These are phyloP conservation scores for Ustilago nuda DNA, from an alignment of 1,284 basidiomycete genomes.

Conservation along the genomic window DNA sequence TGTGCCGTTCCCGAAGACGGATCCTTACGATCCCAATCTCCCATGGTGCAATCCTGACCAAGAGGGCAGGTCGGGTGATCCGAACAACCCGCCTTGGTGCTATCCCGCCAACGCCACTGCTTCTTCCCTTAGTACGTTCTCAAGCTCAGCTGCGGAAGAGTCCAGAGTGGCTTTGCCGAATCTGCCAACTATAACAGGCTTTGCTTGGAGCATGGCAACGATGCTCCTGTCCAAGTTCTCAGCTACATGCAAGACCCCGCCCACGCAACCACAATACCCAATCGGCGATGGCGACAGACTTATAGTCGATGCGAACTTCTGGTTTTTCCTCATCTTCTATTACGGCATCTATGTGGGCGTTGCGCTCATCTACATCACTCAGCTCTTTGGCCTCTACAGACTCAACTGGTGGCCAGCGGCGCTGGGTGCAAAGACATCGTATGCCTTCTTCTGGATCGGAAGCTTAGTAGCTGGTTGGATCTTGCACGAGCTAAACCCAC, in stretches of 20 bases:
- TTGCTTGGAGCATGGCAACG: constrained; percentile 21
- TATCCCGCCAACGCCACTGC: constrained; percentile 32
- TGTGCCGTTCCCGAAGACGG: constrained; percentile 73
- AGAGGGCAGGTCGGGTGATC: constrained; percentile 36
- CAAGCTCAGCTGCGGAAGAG: background rate
- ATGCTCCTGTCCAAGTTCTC: constrained; percentile 22
- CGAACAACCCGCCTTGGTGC: constrained; percentile 51
- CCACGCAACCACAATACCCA: constrained; percentile 2
- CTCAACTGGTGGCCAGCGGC: constrained; percentile 71
- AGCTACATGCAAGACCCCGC: background rate
- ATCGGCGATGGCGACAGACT: constrained; percentile 37
- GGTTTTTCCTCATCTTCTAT: constrained; percentile 68
- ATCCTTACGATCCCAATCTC: constrained; percentile 68
- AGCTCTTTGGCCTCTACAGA: constrained; percentile 73
- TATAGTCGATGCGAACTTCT: constrained; percentile 63
- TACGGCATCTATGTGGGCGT: constrained; percentile 67
- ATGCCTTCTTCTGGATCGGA: constrained; percentile 72
- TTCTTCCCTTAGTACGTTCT: background rate
- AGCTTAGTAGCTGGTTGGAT: constrained; percentile 71
- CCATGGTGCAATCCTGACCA: constrained; percentile 58
- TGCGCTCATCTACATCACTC: constrained; percentile 73
- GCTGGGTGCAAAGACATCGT: constrained; percentile 72
- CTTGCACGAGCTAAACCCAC: constrained; percentile 69
- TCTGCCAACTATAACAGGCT: constrained; percentile 27
- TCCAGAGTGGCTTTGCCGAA: background rate